Base-by-base conservation (phyloP, 1,139 yeast genomes). In the Kurtzmaniella quercitrusa region DNA sequence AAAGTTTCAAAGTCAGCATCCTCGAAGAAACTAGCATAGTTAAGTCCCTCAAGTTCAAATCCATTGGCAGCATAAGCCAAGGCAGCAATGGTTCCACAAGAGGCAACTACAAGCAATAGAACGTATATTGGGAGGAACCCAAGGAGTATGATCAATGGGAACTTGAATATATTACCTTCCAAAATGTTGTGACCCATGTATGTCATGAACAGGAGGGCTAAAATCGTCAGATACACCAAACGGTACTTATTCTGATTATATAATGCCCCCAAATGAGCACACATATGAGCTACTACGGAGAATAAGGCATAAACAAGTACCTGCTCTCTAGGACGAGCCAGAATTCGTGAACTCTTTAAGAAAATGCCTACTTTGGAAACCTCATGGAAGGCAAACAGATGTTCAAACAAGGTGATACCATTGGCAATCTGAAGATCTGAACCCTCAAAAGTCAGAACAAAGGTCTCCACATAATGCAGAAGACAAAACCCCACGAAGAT, bases 341-440 rank as follows among this genome's bases (percentile, higher is more conserved):
- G 50, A 18, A 49, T 44, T 17, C 52, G 52, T 10, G 56, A 50
- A 42, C 58, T 54, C 12, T 63, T 62, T 43, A 63, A 55, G 43
- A 67, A 59, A 25, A 64, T 51, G 0, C 63, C 62, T 1, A 62
- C 63, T 18, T 71, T 62, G n/a, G 75, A 66, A 52, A 76, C 80
- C 53, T 84, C 91, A 56, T 85, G 90, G 55, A 83, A 84, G 11
- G 88, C 86, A 25, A 84, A 61, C 1, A 90, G 82, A 55, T 81
- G 84, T 55, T 85, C 94, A 59, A 85, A 84, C 27, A 85, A 63
- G 0, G 93, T 82, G 51, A 85, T 67, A 0, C 90, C 90, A 9
- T 85, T 75, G 50, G 84, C 93, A 9, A 79, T 75, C 44, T 74
- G 72, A 1, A 89, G 86, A 39, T 73, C 70, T 29, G 64, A 63